Conservation (phyloP, 768 basidiomycete genomes). For the Dendrothele bispora region DNA sequence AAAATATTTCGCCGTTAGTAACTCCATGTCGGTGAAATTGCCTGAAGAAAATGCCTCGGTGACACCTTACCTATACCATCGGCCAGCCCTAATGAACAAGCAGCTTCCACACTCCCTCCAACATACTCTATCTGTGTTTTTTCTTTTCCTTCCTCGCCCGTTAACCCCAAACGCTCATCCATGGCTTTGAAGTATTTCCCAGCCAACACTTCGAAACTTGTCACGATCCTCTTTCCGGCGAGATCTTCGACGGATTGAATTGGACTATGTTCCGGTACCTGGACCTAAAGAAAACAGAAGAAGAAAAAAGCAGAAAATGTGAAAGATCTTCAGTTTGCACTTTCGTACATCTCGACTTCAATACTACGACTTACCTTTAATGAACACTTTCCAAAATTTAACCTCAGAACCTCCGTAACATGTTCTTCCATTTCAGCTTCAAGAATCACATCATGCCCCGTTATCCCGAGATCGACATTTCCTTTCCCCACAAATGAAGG, state of each 20-base stretch:
- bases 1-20: too few species aligned
- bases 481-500: constrained; percentile 99
- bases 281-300: constrained; percentile 88
- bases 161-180: constrained; percentile 54
- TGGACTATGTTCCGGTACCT: constrained; percentile 78
- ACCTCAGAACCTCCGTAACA: constrained; percentile 76
- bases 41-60: too few species aligned
- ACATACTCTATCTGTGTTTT: constrained; percentile 91
- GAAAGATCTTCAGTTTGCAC: too few species aligned
- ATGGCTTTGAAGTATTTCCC: constrained; percentile 72
- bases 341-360: too few species aligned
- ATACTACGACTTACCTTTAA: too few species aligned
- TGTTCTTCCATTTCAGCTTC: constrained; percentile 81
- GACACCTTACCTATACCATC: constrained; percentile 87
- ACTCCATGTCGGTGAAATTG: too few species aligned
- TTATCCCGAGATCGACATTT: constrained; percentile 94
- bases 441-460: constrained; percentile 95
- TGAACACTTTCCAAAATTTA: constrained; percentile 91
- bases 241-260: constrained; percentile 77
- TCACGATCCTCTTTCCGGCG: constrained; percentile 90
- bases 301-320: too few species aligned
- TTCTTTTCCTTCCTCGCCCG: constrained; percentile 50
- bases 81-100: constrained; percentile 92
- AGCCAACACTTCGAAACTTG: constrained; percentile 90
- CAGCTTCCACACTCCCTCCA: constrained; percentile 97